These are phyloP conservation scores for Bjerkandera adusta DNA, from an alignment of 1,284 basidiomycete species.

Conservation along the genomic window DNA sequence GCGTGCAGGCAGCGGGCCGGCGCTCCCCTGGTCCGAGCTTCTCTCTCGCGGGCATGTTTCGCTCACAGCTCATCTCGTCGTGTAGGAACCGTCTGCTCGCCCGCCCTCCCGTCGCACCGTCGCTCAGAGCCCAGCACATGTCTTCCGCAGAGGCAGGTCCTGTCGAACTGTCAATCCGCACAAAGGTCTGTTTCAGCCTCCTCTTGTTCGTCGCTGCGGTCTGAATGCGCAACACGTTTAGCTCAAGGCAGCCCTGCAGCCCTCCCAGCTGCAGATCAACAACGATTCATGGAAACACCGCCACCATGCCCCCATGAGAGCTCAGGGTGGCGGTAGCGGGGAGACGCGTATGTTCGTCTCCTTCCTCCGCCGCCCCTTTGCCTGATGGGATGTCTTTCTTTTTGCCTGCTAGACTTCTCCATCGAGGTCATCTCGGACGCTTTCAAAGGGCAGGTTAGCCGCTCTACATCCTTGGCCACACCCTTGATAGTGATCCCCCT, in stretches of 20 bases:
- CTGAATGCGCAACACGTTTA: constrained; percentile 24
- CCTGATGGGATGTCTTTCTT: neutral
- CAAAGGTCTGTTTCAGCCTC: constrained; percentile 43
- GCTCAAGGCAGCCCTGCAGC: constrained; percentile 57
- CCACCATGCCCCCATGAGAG: constrained; percentile 74
- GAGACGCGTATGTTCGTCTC: constrained; percentile 64
- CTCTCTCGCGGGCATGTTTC: constrained; percentile 8
- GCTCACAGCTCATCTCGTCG: constrained; percentile 11
- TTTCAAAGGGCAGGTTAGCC: constrained; percentile 68
- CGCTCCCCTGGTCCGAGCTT: too few species aligned
- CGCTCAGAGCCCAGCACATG: constrained; percentile 10
- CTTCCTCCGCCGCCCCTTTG: constrained; percentile 14
- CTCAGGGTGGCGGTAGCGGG: constrained; percentile 55
- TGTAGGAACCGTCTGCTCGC: constrained; percentile 8
- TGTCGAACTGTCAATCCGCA: constrained; percentile 45
- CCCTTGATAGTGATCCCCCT: constrained; percentile 9
- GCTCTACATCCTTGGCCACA: constrained; percentile 2
- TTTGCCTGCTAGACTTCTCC: constrained; percentile 58
- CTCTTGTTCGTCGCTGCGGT: neutral
- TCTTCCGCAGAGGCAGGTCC: constrained; percentile 32
- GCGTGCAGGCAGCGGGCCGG: too few species aligned
- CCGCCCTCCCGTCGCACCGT: constrained; percentile 3
- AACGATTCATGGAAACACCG: constrained; percentile 80
- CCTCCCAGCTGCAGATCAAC: constrained; percentile 55
- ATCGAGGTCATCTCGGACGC: constrained; percentile 66